These are phyloP conservation scores for Ophiognomonia clavigignenti-juglandacearum DNA, from an alignment of 2,329 filamentous ascomycete genomes.

Conservation along the genomic window DNA sequence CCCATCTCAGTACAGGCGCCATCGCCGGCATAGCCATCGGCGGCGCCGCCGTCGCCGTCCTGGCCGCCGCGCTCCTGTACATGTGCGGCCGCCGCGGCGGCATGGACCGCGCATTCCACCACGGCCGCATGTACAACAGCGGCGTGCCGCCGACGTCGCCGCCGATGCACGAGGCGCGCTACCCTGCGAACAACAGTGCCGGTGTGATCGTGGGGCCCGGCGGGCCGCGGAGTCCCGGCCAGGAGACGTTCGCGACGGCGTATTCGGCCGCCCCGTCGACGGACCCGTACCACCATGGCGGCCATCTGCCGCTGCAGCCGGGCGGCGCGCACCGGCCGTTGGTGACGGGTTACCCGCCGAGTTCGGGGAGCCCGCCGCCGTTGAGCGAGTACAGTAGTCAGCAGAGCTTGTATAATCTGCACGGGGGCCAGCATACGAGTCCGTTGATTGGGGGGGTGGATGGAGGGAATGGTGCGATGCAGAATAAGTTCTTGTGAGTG, in stretches of 20 bases:
- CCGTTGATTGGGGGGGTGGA: slow-evolving; percentile 8
- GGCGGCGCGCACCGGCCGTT: slow-evolving; percentile 12
- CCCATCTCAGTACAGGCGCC: slow-evolving; percentile 33
- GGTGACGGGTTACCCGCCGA: slow-evolving; percentile 2
- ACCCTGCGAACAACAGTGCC: no score
- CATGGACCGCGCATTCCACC: slow-evolving; percentile 29
- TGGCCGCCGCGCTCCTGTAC: slow-evolving; percentile 42
- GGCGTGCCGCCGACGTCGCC: no score
- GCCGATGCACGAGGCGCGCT: slow-evolving; percentile 25
- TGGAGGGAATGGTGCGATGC: not conserved
- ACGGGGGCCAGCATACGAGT: not conserved
- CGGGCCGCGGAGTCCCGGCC: slow-evolving; percentile 32
- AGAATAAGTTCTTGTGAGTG: slow-evolving; percentile 26
- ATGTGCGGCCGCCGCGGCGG: slow-evolving; percentile 39
- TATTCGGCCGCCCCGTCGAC: slow-evolving; percentile 20
- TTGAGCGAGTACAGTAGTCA: slow-evolving; percentile 16
- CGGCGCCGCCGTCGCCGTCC: slow-evolving; percentile 36
- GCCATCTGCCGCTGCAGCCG: no score
- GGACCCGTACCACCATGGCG: slow-evolving; percentile 11
- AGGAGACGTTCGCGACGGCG: slow-evolving; percentile 21
- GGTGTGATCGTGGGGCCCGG: slow-evolving; percentile 1
- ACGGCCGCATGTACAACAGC: slow-evolving; percentile 12
- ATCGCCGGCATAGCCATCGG: slow-evolving; percentile 59
- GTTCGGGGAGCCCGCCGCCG: slow-evolving; percentile 17
- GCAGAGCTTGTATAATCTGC: slow-evolving; percentile 11